phyloP scores from a whole-genome alignment of 805 yeast species.

The Aciculoconidium aculeatum region DNA sequence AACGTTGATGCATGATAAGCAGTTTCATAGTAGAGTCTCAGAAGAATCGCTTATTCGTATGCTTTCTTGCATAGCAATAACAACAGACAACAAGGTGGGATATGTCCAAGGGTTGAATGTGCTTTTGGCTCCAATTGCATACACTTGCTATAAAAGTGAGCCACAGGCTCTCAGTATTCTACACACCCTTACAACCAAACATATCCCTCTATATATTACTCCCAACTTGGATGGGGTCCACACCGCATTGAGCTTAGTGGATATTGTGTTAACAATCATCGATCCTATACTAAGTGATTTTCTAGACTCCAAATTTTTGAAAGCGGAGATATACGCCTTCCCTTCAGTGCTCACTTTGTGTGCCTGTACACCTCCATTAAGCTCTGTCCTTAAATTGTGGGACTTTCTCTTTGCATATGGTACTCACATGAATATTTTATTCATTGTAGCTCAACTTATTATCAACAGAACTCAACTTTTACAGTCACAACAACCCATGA shows the following conservation, averaged over 20 bases:
- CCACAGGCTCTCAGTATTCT: conserved; percentile 79
- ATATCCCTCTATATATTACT: conserved; percentile 73
- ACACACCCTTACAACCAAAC: conserved; percentile 51
- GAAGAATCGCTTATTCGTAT: conserved; percentile 65
- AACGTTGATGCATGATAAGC: conserved; percentile 69
- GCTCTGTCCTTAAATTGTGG: conserved; percentile 75
- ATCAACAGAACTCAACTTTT: conserved; percentile 61
- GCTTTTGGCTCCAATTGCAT: conserved; percentile 76
- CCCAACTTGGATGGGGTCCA: conserved; percentile 79
- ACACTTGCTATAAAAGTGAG: conserved; percentile 63
- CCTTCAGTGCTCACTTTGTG: conserved; percentile 78
- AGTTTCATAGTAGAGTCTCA: conserved; percentile 59
- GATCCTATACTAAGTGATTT: conserved; percentile 65
- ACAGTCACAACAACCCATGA: conserved; percentile 64
- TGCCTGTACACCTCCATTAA: conserved; percentile 83
- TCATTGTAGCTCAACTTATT: conserved; percentile 77
- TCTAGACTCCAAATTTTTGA: conserved; percentile 58
- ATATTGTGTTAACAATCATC: conserved; percentile 59
- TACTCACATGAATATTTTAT: conserved; percentile 76
- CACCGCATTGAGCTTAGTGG: conserved; percentile 70
- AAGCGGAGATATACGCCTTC: conserved; percentile 83
- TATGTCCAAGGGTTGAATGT: conserved; percentile 95
- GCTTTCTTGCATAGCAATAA: conserved; percentile 65
- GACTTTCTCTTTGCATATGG: conserved; percentile 91
- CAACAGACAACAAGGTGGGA: conserved; percentile 28